Base-by-base conservation (phyloP, 768 basidiomycete genomes). In the Russula dissimulans region DNA sequence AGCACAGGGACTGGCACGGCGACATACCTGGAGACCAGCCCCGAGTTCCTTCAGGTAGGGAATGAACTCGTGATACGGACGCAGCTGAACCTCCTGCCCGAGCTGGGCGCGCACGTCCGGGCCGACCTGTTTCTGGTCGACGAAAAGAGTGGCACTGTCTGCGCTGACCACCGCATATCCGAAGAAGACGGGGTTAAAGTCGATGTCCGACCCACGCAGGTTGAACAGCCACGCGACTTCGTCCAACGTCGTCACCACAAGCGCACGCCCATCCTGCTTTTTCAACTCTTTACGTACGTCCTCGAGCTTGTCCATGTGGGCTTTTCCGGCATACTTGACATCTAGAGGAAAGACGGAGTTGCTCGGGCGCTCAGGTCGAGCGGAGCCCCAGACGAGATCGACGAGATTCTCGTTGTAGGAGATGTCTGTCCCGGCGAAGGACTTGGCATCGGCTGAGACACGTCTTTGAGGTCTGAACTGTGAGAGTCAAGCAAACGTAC, bases 161-260 rank as follows among this genome's bases (percentile, higher is more conserved):
- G 60, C 72, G 10, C 83, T 87, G 41, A 98, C 76, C 36, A 93
- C 79, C 2, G 93, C 89, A 69, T 95, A 97, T 0, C 91, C 83
- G 68, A 97, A 97, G 78, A 97, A 95, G 17, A 97, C 91, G 4
- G 86, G 86, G 62, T 97, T 98, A 74, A 81, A 97, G 38, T 85
- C 85, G 67, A 98, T 95, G 69, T 97, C 95, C 3, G 85, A 81
- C 1, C 94, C 95, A 62, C 95, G 85, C 36, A 99, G 76, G 71
- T 97, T 95, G 75, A 92, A 90, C 42, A 94, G 69, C 93, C 93
- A 98, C 0, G 92, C 93, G 52, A 95, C 84, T 70, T 98, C 95
- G 71, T 98, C 95, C 22, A 98, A 81, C 79, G 87, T 85, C n/a
- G 80, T 87, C 4, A 97, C 80, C 1, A 95, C 85, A 44, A 90